These are phyloP conservation scores for Globisporangium recalcitrans DNA, from an alignment of 352 stramenopile species.

Conservation along the genomic window DNA sequence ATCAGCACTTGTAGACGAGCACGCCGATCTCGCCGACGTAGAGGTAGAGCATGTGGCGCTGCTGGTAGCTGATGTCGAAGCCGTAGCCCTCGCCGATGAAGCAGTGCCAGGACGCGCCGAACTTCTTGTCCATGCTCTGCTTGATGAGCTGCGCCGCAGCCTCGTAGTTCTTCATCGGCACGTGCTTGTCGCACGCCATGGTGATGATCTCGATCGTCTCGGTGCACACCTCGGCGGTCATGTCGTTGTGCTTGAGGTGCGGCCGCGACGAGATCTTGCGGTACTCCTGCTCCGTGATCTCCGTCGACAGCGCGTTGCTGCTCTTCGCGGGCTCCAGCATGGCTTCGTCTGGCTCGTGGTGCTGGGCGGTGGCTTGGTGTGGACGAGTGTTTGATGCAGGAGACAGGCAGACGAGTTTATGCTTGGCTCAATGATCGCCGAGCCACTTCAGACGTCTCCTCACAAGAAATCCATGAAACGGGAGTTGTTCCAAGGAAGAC, in stretches of 20 bases:
- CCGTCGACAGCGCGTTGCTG: slow-evolving; percentile 22
- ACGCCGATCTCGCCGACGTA: slow-evolving; percentile 92
- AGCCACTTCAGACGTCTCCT: too few species aligned
- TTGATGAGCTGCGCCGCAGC: slow-evolving; percentile 91
- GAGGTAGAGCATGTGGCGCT: slow-evolving; percentile 94
- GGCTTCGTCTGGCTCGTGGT: not conserved
- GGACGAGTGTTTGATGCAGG: not conserved
- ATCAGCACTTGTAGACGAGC: slow-evolving; percentile 93
- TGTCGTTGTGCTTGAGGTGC: slow-evolving; percentile 82
- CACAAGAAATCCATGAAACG: too few species aligned
- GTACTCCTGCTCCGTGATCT: slow-evolving; percentile 74
- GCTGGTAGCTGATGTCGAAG: slow-evolving; percentile 96
- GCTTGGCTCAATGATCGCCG: not conserved
- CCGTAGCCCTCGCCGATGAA: slow-evolving; percentile 95
- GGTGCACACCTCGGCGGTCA: slow-evolving; percentile 92
- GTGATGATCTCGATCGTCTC: slow-evolving; percentile 96
- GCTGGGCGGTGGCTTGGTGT: not conserved
- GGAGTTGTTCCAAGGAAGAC: too few species aligned
- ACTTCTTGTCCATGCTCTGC: slow-evolving; percentile 97
- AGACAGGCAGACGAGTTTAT: not conserved
- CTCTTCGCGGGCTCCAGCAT: slow-evolving; percentile 58
- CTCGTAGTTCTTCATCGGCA: slow-evolving; percentile 93
- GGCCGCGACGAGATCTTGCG: slow-evolving; percentile 81
- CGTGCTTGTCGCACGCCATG: slow-evolving; percentile 95
- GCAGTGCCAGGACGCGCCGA: slow-evolving; percentile 94